Base-by-base conservation (phyloP, 164 flowering plant genomes). In the Sedum album region DNA sequence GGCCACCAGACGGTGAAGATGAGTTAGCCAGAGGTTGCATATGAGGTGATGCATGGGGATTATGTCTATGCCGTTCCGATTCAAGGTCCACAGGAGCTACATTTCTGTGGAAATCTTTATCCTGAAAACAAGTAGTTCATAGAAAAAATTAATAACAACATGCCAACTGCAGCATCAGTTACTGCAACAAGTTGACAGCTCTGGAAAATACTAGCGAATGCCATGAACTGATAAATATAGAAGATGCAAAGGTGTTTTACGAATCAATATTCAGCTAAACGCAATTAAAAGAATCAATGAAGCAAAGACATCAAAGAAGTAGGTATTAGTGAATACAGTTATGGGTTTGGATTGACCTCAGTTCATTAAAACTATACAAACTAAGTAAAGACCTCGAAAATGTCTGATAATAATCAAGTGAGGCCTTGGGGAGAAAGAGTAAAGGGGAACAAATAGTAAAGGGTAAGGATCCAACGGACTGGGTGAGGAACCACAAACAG, bases 1-100 rank as follows among this genome's bases (percentile, higher is more conserved):
- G 89, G 42, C 96, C 94, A 66, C 91, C 89, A 61, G 98, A 85
- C 35, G 96, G 96, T 30, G 93, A 83, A 30, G 96, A 79, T 66
- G 92, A 72, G 23, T 75, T 81, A 18, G 81, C 74, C 57, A 49
- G 26, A 1, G 78, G 76, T 44, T 69, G 76, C 53, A 64, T 71
- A 4, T 76, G 67, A 30, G 79, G 75, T 67, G 82, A 69, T 39
- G 69, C 73, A 72, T 74, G 72, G 21, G 65, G 73, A 39, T 73
- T 77, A 46, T 70, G 82, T 31, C 66, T 28, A 25, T 51, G 65
- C 71, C 78, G 74, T 18, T 76, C 66, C 60, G 76, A 71, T 66
- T 73, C 65, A 68, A 73, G 72, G 38, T 78, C 82, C 38, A 30
- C 69, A 70, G 38, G 60, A 33, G 63, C 57, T 28, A 69, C 60